Conservation (phyloP, 148 eudicot genomes). For the Pharnaceum exiguum region DNA sequence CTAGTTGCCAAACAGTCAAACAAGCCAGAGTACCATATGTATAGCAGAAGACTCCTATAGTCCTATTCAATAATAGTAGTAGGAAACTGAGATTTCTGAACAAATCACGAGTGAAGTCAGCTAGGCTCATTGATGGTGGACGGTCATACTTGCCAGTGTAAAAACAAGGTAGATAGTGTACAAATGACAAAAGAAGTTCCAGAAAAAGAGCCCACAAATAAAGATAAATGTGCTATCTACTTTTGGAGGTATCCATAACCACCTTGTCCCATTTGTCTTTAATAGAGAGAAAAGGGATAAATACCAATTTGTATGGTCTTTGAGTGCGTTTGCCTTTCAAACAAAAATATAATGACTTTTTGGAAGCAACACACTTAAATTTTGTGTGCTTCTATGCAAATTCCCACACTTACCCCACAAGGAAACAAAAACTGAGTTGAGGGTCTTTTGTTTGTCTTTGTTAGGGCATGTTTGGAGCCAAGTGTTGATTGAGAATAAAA, state of each 20-base stretch:
- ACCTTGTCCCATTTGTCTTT: conserved; percentile 52
- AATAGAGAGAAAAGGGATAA: conserved; percentile 36
- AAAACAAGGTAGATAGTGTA: background rate
- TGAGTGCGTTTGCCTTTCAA: conserved; percentile 18
- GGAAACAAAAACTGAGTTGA: conserved; percentile 31
- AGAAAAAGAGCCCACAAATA: conserved; percentile 17
- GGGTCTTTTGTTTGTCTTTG: conserved; percentile 60
- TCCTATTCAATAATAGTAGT: no score
- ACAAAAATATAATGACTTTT: conserved; percentile 24
- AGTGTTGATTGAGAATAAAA: conserved; percentile 41
- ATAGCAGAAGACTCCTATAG: no score
- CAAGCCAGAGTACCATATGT: no score
- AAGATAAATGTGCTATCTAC: conserved; percentile 22
- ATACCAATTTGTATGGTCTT: conserved; percentile 45
- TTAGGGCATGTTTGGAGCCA: conserved; percentile 68
- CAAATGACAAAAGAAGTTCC: conserved; percentile 14
- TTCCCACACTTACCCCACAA: conserved; percentile 46
- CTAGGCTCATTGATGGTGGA: background rate
- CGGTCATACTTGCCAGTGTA: background rate
- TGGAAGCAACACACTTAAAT: conserved; percentile 30
- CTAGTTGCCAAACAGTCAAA: no score
- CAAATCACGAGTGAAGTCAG: no score
- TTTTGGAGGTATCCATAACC: conserved; percentile 40
- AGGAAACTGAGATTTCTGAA: no score
- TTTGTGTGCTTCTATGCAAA: conserved; percentile 34